phyloP scores from a whole-genome alignment of 2,329 filamentous ascomycete genomes.

The Thelonectria olida region DNA sequence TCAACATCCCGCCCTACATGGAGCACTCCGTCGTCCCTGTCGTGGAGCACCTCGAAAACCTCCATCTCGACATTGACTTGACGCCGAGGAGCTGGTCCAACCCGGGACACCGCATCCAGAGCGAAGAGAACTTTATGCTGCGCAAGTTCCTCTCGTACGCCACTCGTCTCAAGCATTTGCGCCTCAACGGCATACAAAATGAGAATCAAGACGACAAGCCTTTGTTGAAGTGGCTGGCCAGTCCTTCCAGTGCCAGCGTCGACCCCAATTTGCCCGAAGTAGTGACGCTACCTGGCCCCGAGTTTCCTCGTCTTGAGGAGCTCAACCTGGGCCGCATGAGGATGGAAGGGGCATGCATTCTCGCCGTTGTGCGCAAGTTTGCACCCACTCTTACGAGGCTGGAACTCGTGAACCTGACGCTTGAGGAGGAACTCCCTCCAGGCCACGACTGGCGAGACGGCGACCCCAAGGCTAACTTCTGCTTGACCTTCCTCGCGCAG shows the following conservation, averaged over 20 bases:
- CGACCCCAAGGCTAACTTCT: conserved; percentile 45
- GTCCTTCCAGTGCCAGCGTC: conserved; percentile 6
- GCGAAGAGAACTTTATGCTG: conserved; percentile 27
- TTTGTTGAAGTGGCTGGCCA: conserved; percentile 52
- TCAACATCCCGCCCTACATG: conserved; percentile 54
- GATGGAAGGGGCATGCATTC: conserved; percentile 41
- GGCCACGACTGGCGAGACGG: background rate
- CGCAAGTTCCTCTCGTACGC: conserved; percentile 37
- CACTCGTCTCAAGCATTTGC: conserved; percentile 60
- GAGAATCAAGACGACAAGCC: conserved; percentile 24
- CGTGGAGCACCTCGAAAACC: conserved; percentile 54
- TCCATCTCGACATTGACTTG: conserved; percentile 48
- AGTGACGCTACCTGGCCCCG: conserved; percentile 32
- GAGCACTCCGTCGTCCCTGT: conserved; percentile 50
- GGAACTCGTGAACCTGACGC: conserved; percentile 55
- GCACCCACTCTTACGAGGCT: conserved; percentile 54
- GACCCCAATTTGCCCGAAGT: background rate
- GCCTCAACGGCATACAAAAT: conserved; percentile 53
- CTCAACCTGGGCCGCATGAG: conserved; percentile 55
- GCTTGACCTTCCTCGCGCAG: conserved; percentile 49
- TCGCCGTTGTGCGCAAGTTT: conserved; percentile 52
- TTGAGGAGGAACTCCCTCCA: conserved; percentile 30
- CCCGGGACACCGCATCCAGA: background rate
- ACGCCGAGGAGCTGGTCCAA: conserved; percentile 16
- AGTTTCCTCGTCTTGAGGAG: conserved; percentile 47